phyloP scores from a whole-genome alignment of 2,329 filamentous ascomycete species.

The Colletotrichum lentis region DNA sequence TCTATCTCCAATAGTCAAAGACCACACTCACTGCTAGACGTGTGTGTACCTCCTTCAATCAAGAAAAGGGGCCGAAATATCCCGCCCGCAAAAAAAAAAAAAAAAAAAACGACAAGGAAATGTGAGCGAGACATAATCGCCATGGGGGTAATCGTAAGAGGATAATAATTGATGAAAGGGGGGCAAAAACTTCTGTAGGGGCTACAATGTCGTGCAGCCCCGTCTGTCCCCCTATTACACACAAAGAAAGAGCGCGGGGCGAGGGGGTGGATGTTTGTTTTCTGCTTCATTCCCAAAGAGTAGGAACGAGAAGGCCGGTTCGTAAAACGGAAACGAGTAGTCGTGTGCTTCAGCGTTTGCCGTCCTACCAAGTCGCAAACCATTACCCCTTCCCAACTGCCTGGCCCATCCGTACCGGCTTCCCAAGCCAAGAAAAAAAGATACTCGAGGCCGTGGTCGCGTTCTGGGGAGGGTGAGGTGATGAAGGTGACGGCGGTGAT shows the following conservation, averaged over 20 bases:
- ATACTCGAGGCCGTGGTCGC: conserved; percentile 29
- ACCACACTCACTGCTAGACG: neutral
- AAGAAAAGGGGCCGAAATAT: neutral
- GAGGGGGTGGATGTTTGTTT: neutral
- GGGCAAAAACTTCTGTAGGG: neutral
- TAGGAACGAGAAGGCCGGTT: neutral
- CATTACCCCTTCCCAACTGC: neutral
- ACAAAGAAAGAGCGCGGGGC: neutral
- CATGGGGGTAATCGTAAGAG: conserved; percentile 29
- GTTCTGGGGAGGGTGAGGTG: neutral
- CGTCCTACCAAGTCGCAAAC: neutral
- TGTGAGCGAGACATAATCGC: conserved; percentile 30
- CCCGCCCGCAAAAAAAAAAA: too few species aligned
- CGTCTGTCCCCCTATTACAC: neutral
- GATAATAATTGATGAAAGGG: neutral
- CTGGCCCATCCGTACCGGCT: neutral
- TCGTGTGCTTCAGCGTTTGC: neutral
- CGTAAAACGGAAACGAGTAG: neutral
- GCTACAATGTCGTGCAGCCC: neutral
- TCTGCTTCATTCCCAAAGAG: neutral
- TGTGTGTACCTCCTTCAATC: neutral
- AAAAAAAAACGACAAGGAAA: conserved; percentile 12
- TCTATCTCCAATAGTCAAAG: conserved; percentile 11
- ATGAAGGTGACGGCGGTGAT: neutral
- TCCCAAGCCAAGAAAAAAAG: conserved; percentile 19